Evolutionary conservation across 495 filamentous ascomycete species (phyloP).

Genomic region (Penicillium turbatum): DNA sequence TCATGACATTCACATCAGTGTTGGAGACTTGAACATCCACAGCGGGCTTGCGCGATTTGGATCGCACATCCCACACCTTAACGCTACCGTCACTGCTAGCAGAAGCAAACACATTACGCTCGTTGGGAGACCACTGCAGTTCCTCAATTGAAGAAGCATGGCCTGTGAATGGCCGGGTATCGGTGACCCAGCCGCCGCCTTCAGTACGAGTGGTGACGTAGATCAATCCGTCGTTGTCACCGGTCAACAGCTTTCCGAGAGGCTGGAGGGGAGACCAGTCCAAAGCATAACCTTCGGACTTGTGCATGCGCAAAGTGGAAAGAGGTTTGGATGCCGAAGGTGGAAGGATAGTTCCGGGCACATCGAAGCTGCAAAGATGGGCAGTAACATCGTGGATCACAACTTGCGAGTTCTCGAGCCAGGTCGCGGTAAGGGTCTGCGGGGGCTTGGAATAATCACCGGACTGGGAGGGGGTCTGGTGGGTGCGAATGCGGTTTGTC

Average conservation of each 20-base stretch:
- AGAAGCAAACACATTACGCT: conserved; percentile 87
- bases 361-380: conserved; percentile 82
- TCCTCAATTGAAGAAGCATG: conserved; percentile 88
- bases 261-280: conserved; percentile 85
- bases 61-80: conserved; percentile 91
- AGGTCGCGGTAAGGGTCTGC: conserved; percentile 80
- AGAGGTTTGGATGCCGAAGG: conserved; percentile 80
- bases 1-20: conserved; percentile 91
- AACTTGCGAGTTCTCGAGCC: conserved; percentile 83
- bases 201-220: conserved; percentile 80
- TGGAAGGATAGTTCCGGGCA: conserved; percentile 72
- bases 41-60: conserved; percentile 77
- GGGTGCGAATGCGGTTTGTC: conserved; percentile 85
- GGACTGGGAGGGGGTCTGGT: conserved; percentile 64
- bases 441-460: conserved; percentile 62
- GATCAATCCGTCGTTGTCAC: conserved; percentile 86
- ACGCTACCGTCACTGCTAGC: conserved; percentile 91
- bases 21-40: conserved; percentile 79
- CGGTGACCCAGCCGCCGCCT: conserved; percentile 82
- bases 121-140: conserved; percentile 90
- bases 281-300: conserved; percentile 86
- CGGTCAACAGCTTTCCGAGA: conserved; percentile 80
- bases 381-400: conserved; percentile 91
- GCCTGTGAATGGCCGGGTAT: conserved; percentile 72
- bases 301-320: conserved; percentile 84